phyloP scores from a whole-genome alignment of 2,329 filamentous ascomycete genomes.

The Graphilbum sp. region DNA sequence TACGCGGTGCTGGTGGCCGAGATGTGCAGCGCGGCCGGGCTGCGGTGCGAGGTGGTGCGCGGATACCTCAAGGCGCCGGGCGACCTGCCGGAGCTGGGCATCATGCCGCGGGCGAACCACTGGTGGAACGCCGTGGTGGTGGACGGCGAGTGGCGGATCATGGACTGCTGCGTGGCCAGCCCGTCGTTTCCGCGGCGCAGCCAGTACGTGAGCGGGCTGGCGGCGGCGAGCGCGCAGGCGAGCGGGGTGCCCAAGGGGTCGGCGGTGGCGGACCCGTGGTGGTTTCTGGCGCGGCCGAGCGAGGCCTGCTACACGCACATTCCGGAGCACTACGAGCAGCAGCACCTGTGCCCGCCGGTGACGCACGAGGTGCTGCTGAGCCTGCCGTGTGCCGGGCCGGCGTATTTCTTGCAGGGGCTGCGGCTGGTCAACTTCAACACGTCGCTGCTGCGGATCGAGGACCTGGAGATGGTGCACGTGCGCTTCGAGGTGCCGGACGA shows the following conservation, averaged over 20 bases:
- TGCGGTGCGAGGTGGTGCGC: conserved; percentile 72
- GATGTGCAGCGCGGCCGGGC: conserved; percentile 82
- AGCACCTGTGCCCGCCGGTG: conserved; percentile 82
- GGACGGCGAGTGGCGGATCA: conserved; percentile 89
- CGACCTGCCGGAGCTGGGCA: conserved; percentile 63
- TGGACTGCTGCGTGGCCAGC: conserved; percentile 84
- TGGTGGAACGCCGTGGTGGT: conserved; percentile 95
- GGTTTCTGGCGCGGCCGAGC: conserved; percentile 77
- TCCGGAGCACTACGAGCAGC: conserved; percentile 70
- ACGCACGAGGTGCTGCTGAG: conserved; percentile 74
- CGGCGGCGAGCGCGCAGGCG: conserved; percentile 41
- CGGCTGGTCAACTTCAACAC: conserved; percentile 86
- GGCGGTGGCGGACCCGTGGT: conserved; percentile 60
- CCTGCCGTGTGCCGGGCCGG: conserved; percentile 69
- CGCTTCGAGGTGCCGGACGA: conserved; percentile 78
- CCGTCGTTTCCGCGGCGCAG: conserved; percentile 73
- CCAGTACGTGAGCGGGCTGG: conserved; percentile 50
- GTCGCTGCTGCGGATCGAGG: conserved; percentile 67
- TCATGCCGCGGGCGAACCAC: conserved; percentile 78
- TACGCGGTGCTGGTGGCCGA: conserved; percentile 78
- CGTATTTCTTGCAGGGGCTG: conserved; percentile 70
- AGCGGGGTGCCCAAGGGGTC: conserved; percentile 33
- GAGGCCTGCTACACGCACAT: conserved; percentile 95
- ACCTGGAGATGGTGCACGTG: conserved; percentile 83
- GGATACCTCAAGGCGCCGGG: conserved; percentile 87